These are phyloP conservation scores for Immersiporthe knoxdaviesiana DNA, from an alignment of 2,329 filamentous ascomycete species.

Conservation along the genomic window DNA sequence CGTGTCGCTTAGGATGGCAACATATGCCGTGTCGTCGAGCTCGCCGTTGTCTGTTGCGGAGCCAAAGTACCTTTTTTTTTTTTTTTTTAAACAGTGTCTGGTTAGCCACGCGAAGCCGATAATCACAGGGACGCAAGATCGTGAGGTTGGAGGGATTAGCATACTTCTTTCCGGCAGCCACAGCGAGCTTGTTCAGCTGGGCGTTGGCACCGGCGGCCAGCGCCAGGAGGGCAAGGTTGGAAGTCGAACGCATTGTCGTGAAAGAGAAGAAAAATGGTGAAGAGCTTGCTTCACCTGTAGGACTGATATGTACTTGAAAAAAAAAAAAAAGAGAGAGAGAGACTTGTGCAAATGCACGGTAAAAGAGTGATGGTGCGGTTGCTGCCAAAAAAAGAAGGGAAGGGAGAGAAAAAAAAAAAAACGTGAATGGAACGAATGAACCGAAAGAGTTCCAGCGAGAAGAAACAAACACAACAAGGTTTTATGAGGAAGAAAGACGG, in stretches of 20 bases:
- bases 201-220: constrained; percentile 28
- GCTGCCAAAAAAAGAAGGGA: background rate
- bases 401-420: constrained; percentile 11
- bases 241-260: constrained; percentile 25
- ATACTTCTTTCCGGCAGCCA: constrained; percentile 53
- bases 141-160: background rate
- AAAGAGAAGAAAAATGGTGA: constrained; percentile 25
- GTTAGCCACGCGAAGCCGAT: background rate
- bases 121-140: background rate
- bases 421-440: background rate
- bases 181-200: constrained; percentile 56
- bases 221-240: constrained; percentile 26
- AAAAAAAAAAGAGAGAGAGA: too few species aligned
- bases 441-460: background rate
- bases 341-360: constrained; percentile 10
- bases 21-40: constrained; percentile 57
- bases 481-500: constrained; percentile 2
- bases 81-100: too few species aligned
- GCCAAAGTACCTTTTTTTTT: constrained; percentile 59
- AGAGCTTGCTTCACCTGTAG: constrained; percentile 24
- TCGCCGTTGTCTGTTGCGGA: constrained; percentile 65
- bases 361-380: background rate
- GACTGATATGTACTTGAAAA: background rate
- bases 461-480: background rate
- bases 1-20: constrained; percentile 55